Percentiles rank a stretch among this genome's conserved stretches.
Conservation (phyloP, 2,329 filamentous ascomycete genomes). For the Magnaporthiopsis rhizophila region DNA sequence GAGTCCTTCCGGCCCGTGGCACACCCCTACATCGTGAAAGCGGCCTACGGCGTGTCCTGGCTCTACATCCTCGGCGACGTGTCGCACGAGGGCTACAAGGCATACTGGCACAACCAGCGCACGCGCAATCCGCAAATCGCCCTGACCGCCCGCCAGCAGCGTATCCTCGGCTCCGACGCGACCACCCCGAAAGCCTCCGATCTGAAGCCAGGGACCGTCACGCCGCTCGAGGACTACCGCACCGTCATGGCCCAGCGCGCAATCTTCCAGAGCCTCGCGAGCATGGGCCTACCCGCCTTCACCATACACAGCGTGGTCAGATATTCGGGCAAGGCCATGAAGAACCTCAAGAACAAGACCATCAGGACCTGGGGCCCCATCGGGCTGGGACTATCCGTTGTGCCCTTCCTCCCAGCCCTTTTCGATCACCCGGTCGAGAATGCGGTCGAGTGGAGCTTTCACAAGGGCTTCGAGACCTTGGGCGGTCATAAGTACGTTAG, state of each 20-base stretch:
- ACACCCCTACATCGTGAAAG: conserved; percentile 71
- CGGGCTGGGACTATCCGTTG: conserved; percentile 67
- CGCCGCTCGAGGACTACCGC: conserved; percentile 81
- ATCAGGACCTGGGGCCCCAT: conserved; percentile 86
- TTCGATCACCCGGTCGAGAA: conserved; percentile 93
- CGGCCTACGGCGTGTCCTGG: conserved; percentile 89
- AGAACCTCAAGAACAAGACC: conserved; percentile 65
- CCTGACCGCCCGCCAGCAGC: conserved; percentile 40
- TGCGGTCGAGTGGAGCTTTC: conserved; percentile 84
- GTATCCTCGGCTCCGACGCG: conserved; percentile 33
- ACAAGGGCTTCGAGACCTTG: conserved; percentile 67
- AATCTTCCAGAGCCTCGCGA: conserved; percentile 83
- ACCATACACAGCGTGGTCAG: conserved; percentile 90
- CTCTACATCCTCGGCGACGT: conserved; percentile 88
- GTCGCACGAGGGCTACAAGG: conserved; percentile 87
- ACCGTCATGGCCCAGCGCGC: conserved; percentile 86
- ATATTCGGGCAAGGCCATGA: conserved; percentile 82
- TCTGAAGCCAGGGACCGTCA: conserved; percentile 32
- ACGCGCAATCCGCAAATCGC: conserved; percentile 60
- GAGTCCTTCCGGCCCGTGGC: conserved; percentile 93
- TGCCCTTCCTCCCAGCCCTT: conserved; percentile 74
- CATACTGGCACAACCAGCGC: conserved; percentile 79
- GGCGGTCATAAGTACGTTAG: conserved; percentile 44
- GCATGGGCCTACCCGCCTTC: conserved; percentile 89
- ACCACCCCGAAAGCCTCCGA: conserved; percentile 14